Base-by-base conservation (phyloP, 805 yeast species). In the Saitoella complicata region DNA sequence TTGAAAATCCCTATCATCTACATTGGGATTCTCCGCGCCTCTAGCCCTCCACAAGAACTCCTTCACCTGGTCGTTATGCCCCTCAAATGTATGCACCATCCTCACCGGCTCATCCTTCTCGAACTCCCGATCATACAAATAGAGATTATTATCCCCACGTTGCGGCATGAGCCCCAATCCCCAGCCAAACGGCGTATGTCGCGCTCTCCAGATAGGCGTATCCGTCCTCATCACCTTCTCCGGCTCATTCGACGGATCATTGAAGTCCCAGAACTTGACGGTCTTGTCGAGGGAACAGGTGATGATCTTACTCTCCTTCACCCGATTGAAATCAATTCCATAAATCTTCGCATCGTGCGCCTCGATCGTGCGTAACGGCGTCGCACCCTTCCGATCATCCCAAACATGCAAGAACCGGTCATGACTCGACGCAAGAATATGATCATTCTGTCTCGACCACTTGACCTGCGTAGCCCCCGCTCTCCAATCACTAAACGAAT, bases 401-500 rank as follows among this genome's bases (percentile, higher is more conserved):
- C 98, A 91, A 1, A 91, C 65, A 48, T 76, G 76, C 38, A 88
- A 71, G 42, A 76, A 69, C 55, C 80, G 74, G 54, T 84, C 94
- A 58, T 91, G 98, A 5, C 93, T 71, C 1, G 91, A 78, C 0
- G 96, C 95, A 31, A 91, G 56, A 32, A 86, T 71, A 55, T 81
- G 71, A 1, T 85, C 76, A 54, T 87, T 78, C 39, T 69, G 67
- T 51, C 75, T 75, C 58, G 80, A 84, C 96, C 97, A 91, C 58
- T 88, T 86, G 10, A 86, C 95, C 59, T 88, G 97, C 0, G 94
- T 75, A 2, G 96, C 94, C 2, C 93, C 88, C 0, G 95, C 93
- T 46, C 82, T 66, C 93, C 95, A 91, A 57, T 88, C 95, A n/a
- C 95, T 84, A 64, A 84, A 86, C 40, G 76, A 70, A 47, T 71